phyloP scores from a whole-genome alignment of 345 rosid genomes.

The Crucihimalaya himalaica region DNA sequence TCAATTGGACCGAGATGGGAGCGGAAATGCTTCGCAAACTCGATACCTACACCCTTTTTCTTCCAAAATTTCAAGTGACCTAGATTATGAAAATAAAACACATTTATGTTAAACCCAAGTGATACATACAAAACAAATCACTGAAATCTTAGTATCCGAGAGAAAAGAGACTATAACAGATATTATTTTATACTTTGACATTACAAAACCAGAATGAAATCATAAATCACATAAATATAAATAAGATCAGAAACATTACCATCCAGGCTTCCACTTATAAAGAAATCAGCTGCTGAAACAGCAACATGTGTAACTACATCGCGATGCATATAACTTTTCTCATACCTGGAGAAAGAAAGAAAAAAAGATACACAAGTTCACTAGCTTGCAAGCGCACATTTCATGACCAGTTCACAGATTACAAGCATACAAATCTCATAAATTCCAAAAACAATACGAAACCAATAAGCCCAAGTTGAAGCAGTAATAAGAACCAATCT shows the following conservation, averaged over 20 bases:
- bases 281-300: constrained; percentile 88
- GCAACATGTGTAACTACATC: constrained; percentile 95
- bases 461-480: neutral
- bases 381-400: neutral
- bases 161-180: neutral
- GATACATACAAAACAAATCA: neutral
- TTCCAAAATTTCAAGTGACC: constrained; percentile 99
- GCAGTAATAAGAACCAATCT: neutral
- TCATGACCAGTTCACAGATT: neutral
- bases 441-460: neutral
- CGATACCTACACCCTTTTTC: constrained; percentile 80
- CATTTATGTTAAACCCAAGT: neutral
- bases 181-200: neutral
- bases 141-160: neutral
- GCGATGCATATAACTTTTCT: constrained; percentile 98
- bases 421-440: neutral
- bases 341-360: constrained; percentile 63
- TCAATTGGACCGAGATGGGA: constrained; percentile 95
- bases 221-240: neutral
- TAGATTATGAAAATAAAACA: constrained; percentile 36
- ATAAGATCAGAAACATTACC: constrained; percentile 47
- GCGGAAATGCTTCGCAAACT: constrained; percentile 97
- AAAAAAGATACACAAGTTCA: neutral
- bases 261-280: constrained; percentile 87
- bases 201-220: constrained; percentile 5